Evolutionary conservation across 148 eudicot genomes (phyloP), one percentile per base, ranked within the genome.

Genomic region (Beta vulgaris): DNA sequence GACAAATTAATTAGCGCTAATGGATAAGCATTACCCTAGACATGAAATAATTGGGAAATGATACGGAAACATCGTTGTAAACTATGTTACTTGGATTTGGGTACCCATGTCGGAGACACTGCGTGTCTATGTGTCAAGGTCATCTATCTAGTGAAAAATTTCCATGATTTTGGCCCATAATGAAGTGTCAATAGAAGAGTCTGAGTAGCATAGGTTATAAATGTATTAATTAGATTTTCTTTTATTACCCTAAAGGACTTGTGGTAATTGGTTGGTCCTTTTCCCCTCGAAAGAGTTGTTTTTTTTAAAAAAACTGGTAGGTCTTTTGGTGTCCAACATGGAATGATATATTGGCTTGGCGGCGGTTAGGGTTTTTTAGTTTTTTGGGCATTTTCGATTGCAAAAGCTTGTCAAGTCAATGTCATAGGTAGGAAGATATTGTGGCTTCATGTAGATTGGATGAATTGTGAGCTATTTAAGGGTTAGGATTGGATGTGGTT

Each of bases 331-430:
- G 49, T 25, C 23, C 5, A 23, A 39, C 12, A 7, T 67, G 21
- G 49, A 14, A 40, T 25, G 71, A 28, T 66, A 66, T 13, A 42
- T 39, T 66, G 26, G 71, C 51, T 26, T 43, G 21, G 71, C 53
- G n/a, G 53, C 53, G 35, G 21, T 42, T 42, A 43, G 71, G 68
- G 34, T 67, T 67, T 43, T 42, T 13, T n/a, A n/a, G n/a, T n/a
- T 23, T 14, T 67, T 32, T 8, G 44, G 43, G 71, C 51, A 42
- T 25, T 67, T 42, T 0, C 10, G 43, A 42, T 42, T 26, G 15
- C 53, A 15, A n/a, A 36, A 64, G 21, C 53, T 67, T 67, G n/a
- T 4, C 1, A 39, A 36, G n/a, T 4, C 1, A 39, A 36, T 64
- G 23, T 25, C 71, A 25, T 43, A 40, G 51, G 53, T 67, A 67